Evolutionary conservation across 139 green algal species (phyloP), one percentile per base, ranked within the genome.

Genomic region (Deuterostichococcus epilithicus): DNA sequence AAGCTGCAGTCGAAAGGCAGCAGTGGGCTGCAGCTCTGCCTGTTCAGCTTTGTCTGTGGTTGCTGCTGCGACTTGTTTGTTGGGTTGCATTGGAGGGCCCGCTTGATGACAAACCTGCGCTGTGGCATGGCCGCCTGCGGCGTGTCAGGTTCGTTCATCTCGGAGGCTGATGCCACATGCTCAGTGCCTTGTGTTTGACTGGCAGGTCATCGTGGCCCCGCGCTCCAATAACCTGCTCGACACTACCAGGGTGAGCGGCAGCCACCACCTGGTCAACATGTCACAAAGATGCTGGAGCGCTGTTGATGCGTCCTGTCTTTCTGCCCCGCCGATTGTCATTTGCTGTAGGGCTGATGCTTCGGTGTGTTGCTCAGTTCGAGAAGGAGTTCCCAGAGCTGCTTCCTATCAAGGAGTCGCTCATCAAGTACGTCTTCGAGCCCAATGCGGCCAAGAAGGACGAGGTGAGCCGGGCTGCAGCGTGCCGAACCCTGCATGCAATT

Each of bases 161-260:
- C n/a, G n/a, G n/a, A n/a, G n/a, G n/a, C n/a, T n/a, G n/a, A n/a
- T n/a, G n/a, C n/a, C n/a, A n/a, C n/a, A n/a, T n/a, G n/a, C n/a
- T n/a, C n/a, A n/a, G n/a, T n/a, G n/a, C n/a, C n/a, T n/a, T n/a
- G n/a, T n/a, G n/a, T 59, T 28, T 3, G 15, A 23, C 35, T 35
- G 59, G 25, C 75, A 75, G 66, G 93, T 99, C 52, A 98, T 99
- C 76, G 88, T 96, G 37, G 95, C 95, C 25, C 94, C 95, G 22
- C 89, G 95, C 73, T 97, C 90, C 79, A 99, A 99, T 88, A 99
- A 99, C 81, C 80, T 97, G 76, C 79, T 99, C 70, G 94, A 98
- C 85, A 97, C 93, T 25, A 86, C 87, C 45, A 80, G 92, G 86
- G 88, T 94, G 76, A 73, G 77, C 42, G 8, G 8, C 42, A 13